Conservation (phyloP, 345 rosid species). For the Moricandia moricandioides region DNA sequence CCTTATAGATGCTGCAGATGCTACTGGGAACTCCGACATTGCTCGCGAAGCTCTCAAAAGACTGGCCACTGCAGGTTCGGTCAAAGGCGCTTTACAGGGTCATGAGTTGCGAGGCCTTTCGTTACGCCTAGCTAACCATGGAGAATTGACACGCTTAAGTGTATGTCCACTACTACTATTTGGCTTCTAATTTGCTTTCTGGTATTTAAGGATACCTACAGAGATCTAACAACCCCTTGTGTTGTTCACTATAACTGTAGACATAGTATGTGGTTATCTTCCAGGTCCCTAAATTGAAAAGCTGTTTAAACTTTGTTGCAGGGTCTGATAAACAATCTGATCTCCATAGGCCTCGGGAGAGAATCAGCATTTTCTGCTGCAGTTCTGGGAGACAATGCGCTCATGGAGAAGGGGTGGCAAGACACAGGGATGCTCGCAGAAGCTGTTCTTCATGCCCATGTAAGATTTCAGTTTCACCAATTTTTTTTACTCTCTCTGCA, state of each 20-base stretch:
- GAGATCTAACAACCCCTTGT: conserved; percentile 4
- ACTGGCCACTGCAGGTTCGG: conserved; percentile 91
- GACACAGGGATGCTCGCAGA: conserved; percentile 99
- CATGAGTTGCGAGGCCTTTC: conserved; percentile 91
- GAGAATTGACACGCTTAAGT: conserved; percentile 81
- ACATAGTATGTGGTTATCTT: no score
- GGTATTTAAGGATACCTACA: no score
- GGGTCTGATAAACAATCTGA: conserved; percentile 83
- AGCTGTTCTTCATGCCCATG: conserved; percentile 97
- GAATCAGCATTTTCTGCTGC: conserved; percentile 98
- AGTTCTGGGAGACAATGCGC: conserved; percentile 89
- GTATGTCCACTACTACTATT: no score
- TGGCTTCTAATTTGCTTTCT: no score
- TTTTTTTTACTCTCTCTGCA: not conserved
- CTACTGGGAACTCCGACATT: conserved; percentile 85
- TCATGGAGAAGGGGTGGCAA: conserved; percentile 99
- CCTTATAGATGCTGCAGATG: conserved; percentile 99
- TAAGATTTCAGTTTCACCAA: conserved; percentile 34
- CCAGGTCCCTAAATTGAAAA: not conserved
- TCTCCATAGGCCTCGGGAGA: conserved; percentile 82
- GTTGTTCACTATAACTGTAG: no score
- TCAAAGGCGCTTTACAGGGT: conserved; percentile 91
- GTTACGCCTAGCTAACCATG: conserved; percentile 95
- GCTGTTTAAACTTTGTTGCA: conserved; percentile 36
- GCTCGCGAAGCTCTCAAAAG: conserved; percentile 97